These are phyloP conservation scores for Prunella vulgaris DNA, from an alignment of 257 asterid genomes.

Conservation along the genomic window DNA sequence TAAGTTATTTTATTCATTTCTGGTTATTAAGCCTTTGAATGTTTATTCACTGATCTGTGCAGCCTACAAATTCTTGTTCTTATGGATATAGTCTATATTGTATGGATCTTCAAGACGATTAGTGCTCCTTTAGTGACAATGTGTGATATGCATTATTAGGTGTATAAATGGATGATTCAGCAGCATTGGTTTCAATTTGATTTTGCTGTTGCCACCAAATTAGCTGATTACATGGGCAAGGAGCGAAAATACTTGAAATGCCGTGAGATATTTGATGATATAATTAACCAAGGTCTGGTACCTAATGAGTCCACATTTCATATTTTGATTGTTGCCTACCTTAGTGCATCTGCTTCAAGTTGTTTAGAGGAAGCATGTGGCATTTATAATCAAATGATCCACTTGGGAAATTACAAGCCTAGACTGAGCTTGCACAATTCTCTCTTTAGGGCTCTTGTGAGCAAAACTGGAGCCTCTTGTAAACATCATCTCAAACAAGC, in stretches of 20 bases:
- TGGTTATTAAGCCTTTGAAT: neutral
- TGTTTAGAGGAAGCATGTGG: constrained; percentile 74
- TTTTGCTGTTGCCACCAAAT: constrained; percentile 74
- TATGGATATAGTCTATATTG: neutral
- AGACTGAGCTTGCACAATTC: constrained; percentile 84
- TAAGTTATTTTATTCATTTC: neutral
- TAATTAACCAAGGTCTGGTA: constrained; percentile 71
- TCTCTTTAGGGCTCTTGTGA: constrained; percentile 70
- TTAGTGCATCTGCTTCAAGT: constrained; percentile 58
- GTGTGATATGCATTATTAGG: constrained; percentile 38
- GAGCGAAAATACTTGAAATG: constrained; percentile 77
- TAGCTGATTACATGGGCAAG: constrained; percentile 95
- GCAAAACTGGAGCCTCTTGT: constrained; percentile 44
- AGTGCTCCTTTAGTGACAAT: constrained; percentile 6
- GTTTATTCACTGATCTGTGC: neutral
- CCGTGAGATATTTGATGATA: constrained; percentile 76
- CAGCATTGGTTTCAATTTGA: constrained; percentile 89
- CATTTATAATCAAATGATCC: constrained; percentile 82
- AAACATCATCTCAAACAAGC: constrained; percentile 72
- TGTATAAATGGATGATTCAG: constrained; percentile 92
- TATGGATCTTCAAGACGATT: neutral
- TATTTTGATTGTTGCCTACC: constrained; percentile 67
- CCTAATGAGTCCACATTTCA: constrained; percentile 91
- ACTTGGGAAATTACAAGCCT: constrained; percentile 83
- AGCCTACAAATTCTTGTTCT: neutral